These are phyloP conservation scores for Chrysoporthe cubensis DNA, from an alignment of 2,329 filamentous ascomycete species.

Conservation along the genomic window DNA sequence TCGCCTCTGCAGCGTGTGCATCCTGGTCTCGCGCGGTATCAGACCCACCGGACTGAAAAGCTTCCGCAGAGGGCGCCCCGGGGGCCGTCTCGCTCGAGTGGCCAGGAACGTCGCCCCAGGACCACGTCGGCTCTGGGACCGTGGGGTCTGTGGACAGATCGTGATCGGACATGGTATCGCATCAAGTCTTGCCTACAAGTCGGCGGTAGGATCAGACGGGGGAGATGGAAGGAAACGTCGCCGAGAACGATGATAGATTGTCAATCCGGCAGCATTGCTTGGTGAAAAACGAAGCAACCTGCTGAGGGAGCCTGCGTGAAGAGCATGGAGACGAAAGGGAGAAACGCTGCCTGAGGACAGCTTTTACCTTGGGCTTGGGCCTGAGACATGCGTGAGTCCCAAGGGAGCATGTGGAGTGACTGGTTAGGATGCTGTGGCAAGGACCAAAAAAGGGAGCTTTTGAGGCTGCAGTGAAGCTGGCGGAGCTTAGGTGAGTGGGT, in stretches of 20 bases:
- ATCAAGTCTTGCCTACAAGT: not conserved
- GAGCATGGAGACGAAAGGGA: not conserved
- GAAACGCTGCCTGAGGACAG: not conserved
- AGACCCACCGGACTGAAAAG: not conserved
- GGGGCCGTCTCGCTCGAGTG: constrained; percentile 6
- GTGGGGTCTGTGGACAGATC: not conserved
- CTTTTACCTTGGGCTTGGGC: not conserved
- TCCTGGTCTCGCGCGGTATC: constrained; percentile 19
- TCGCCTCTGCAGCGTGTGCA: constrained; percentile 25
- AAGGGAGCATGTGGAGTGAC: not conserved
- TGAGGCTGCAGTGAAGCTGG: not conserved
- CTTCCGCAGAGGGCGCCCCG: constrained; percentile 8
- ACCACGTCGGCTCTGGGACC: constrained; percentile 21
- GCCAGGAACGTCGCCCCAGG: constrained; percentile 13
- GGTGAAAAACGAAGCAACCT: not conserved
- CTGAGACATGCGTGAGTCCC: too few relatives aligned
- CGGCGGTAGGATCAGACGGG: not conserved
- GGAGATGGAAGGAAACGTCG: too few relatives aligned
- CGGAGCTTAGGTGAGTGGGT: constrained; percentile 1
- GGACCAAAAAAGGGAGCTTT: not conserved
- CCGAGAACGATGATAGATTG: not conserved
- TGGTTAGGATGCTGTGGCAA: not conserved
- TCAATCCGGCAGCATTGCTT: constrained; percentile 15
- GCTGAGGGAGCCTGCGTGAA: not conserved
- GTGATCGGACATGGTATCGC: not conserved